A percentile compares a stretch with the other conserved stretches of the same genome.
Conservation (phyloP, 1,284 basidiomycete genomes). For the Austropuccinia psidii region DNA sequence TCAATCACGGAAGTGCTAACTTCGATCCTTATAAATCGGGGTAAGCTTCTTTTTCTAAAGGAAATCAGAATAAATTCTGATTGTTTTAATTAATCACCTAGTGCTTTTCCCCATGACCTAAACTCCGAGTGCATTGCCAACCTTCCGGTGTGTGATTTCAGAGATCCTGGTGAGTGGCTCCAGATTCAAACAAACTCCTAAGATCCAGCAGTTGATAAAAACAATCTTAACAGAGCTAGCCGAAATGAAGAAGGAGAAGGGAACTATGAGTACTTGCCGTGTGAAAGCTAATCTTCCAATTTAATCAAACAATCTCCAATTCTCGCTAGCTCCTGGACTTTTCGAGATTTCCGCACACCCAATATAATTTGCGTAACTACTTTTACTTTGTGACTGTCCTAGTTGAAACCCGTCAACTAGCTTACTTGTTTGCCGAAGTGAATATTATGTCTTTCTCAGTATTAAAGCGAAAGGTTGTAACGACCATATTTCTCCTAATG, state of each 20-base stretch:
- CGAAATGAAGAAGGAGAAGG: constrained; percentile 22
- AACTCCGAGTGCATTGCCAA: constrained; percentile 18
- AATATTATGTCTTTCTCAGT: no score
- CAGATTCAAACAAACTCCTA: not conserved
- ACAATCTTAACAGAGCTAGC: not conserved
- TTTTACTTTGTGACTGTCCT: not conserved
- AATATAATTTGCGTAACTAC: not conserved
- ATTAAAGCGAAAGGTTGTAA: no score
- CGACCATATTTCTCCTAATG: no score
- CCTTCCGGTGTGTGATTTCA: constrained; percentile 27
- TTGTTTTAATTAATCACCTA: not conserved
- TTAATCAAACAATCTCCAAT: not conserved
- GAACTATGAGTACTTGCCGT: constrained; percentile 13
- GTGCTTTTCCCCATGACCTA: constrained; percentile 12
- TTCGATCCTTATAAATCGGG: constrained; percentile 32
- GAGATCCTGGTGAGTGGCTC: constrained; percentile 14
- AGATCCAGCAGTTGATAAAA: not conserved
- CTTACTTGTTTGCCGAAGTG: no score
- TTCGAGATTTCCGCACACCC: not conserved
- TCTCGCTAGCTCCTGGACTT: not conserved
- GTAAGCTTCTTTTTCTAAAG: not conserved
- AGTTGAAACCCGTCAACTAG: no score
- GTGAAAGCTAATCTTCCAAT: constrained; percentile 17
- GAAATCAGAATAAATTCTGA: not conserved
- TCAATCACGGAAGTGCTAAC: not conserved